A percentile compares a stretch with the other conserved stretches of the same genome.
Evolutionary conservation across 257 asterid species (phyloP).

Genomic region (Plantago elongata): DNA sequence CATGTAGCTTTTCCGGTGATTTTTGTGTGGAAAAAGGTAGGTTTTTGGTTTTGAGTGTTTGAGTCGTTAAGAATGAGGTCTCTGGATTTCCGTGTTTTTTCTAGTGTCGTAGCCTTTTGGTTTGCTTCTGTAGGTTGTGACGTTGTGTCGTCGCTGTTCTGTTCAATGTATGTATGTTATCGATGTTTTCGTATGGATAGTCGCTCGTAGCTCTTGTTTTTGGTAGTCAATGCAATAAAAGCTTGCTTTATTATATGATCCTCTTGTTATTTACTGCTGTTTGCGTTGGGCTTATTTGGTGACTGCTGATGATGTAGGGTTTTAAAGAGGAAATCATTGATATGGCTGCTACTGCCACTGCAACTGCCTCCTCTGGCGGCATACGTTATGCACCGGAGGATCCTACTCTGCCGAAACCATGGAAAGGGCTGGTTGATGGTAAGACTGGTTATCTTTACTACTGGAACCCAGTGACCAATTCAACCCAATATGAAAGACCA

Average conservation of each 20-base stretch:
- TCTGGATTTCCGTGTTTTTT: background rate
- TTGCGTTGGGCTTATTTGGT: conserved; percentile 1
- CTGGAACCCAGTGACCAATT: conserved; percentile 97
- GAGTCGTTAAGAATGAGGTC: background rate
- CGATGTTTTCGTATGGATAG: too few species aligned
- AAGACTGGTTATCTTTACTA: conserved; percentile 81
- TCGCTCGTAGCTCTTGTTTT: background rate
- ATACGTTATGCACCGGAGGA: conserved; percentile 93
- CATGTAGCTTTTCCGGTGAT: background rate
- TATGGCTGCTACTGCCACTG: conserved; percentile 64
- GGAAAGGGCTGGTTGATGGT: conserved; percentile 88
- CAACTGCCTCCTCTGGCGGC: conserved; percentile 19
- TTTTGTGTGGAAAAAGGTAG: background rate
- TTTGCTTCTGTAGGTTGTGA: background rate
- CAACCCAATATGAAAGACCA: conserved; percentile 89
- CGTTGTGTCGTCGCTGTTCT: too few species aligned
- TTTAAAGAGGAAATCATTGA: conserved; percentile 20
- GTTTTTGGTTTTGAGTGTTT: background rate
- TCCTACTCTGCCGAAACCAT: conserved; percentile 89
- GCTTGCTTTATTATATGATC: background rate
- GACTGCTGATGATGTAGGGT: conserved; percentile 22
- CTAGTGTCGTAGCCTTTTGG: background rate
- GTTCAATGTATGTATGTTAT: too few species aligned
- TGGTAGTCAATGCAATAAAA: background rate
- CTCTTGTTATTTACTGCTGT: background rate